Evolutionary conservation across 176 grass and related monocot genomes (phyloP), one percentile per base, ranked within the genome.

Genomic region (Ananas comosus): DNA sequence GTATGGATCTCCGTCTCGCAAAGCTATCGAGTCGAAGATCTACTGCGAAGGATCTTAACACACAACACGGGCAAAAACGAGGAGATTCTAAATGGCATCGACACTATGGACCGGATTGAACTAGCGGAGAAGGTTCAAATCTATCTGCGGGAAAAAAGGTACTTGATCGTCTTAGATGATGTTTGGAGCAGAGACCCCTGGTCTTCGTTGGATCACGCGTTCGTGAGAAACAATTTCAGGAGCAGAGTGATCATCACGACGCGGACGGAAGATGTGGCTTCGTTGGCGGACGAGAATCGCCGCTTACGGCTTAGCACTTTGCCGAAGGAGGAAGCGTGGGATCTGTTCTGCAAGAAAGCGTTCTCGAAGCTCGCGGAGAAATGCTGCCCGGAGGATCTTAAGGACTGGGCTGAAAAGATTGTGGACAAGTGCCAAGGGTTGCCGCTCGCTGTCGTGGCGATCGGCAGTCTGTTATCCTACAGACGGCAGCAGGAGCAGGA

Each of bases 211-310:
- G 66, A 79, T 23, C 10, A 8, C 23, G 77, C 74, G 71, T 61
- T 86, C 68, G 52, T 53, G 1, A 67, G 19, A 66, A 80, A 81
- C 27, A 58, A 70, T 0, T 10, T 23, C 1, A 53, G 68, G 63
- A 80, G 80, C 13, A 84, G 70, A 71, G 50, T 88, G 11, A 21
- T 81, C 3, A 72, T 87, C 16, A 91, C 84, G 29, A 87, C 88
- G 2, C 53, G 80, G 11, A 69, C 9, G 42, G 72, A 72, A 7
- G 66, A 83, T 8, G 80, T 84, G 5, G 71, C 80, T 61, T 77
- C 7, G 9, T 50, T 87, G 56, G 80, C 83, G 47, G 48, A 48
- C 25, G 9, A 71, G 0, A 22, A 16, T 12, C 49, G 1, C 27
- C 13, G 9, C 0, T 11, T 81, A 48, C 27, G 75, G 42, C 74